Base-by-base conservation (phyloP, 2,329 filamentous ascomycete species). In the Botrytis byssoidea region DNA sequence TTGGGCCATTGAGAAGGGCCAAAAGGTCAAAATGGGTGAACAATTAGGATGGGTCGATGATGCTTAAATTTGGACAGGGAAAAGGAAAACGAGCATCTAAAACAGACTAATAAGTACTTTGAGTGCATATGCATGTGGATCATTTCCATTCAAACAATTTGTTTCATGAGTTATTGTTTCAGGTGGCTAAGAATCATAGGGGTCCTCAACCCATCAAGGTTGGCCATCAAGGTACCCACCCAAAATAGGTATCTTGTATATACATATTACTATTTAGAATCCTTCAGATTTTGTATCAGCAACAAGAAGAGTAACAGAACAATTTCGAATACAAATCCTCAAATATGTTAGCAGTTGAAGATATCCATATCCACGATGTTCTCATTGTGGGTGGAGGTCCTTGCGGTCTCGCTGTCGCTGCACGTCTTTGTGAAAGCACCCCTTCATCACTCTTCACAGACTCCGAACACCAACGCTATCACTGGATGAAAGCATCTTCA, bases 21-120 rank as follows among this genome's bases (percentile, higher is more conserved):
- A 95, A 85, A 92, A 87, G 79, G 89, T 99, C 75, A 94, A 94
- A 85, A 92, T 98, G 84, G 96, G 96, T 4, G 88, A 99, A 84
- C 90, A 92, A 12, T 82, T 99, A 74, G 96, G 95, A 1, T 90
- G 88, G 80, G 91, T 97, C 18, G 86, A 89, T 48, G 88, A 89
- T 67, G 76, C 77, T 40, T 80, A 70, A 79, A 32, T 42, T 66
- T 37, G 64, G 63, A 68, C 18, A 40, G 64, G 61, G 44, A 64
- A 42, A n/a, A 25, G 25, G 59, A 25, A n/a, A 14, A n/a, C 25
- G 32, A 48, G 18, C 8, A 60, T 10, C 4, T 29, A n/a, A n/a
- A 32, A 51, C 32, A n/a, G 5, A 6, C 37, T 8, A 32, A 29
- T 4, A 32, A 29, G 16, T 18, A 42, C 37, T 20, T 40, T 22